Base-by-base conservation (phyloP, 495 filamentous ascomycete species). In the Aspergillus panamensis region DNA sequence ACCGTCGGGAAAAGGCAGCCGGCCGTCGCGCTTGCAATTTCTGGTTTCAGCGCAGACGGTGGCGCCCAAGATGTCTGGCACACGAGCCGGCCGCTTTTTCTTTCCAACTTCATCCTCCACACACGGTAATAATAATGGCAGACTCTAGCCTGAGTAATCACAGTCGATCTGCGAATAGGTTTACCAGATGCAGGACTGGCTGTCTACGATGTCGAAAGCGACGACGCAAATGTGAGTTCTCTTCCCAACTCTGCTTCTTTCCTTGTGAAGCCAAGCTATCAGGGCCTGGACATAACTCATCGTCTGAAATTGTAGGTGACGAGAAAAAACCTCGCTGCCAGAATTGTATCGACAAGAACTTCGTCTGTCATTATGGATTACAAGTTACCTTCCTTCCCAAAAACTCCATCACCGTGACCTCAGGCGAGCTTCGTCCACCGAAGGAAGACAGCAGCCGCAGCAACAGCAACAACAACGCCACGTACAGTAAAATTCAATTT, bases 161-260 rank as follows among this genome's bases (percentile, higher is more conserved):
- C 10, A 44, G 8, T 30, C 51, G 44, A 35, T 43, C 45, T 6
- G 42, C 57, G 30, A 45, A 58, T 6, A 62, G 60, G 45, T 59
- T 71, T 32, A 76, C 66, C 7, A 57, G 71, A 62, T 73, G 71
- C 45, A 65, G 77, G 40, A 79, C 72, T 1, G 77, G 77, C 7
- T 79, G 75, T 51, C 64, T 74, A 60, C 70, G 73, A 29, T 79
- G 77, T 68, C 71, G 74, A 8, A 60, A 66, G 31, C 72, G 74
- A 42, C 59, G 70, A 20, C 69, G 73, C 52, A 79, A 78, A 57
- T 77, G 74, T 77, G 58, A 57, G 70, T 58, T 44, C 8, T 13
- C 48, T 3, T 32, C 30, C 0, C 30, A 44, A 16, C 25, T 17
- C n/a, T 3, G 6, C 17, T 32, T 48, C 5, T 5, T 25, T 25